Evolutionary conservation across 768 basidiomycete genomes (phyloP).

Genomic region (Suillus tomentosus): DNA sequence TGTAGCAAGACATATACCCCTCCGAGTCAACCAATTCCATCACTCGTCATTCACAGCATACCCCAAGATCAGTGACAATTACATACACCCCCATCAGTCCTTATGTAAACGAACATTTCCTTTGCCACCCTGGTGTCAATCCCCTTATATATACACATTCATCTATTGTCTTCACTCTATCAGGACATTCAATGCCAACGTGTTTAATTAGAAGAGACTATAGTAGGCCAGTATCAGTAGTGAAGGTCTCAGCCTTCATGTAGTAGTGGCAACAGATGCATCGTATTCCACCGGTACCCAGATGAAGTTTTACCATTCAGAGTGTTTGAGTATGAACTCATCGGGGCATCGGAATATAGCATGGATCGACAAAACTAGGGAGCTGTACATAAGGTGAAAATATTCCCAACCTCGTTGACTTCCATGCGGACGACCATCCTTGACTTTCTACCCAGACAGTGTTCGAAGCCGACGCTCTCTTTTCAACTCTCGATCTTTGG

Average conservation of each 20-base stretch:
- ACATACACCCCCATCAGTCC: background rate
- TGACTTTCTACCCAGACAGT: background rate
- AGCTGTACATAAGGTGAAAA: background rate
- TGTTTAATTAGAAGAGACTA: background rate
- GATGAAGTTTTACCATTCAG: background rate
- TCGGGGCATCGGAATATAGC: background rate
- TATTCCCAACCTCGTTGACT: background rate
- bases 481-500: constrained; percentile 15
- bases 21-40: background rate
- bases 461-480: background rate
- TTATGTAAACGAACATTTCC: background rate
- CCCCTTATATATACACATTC: background rate
- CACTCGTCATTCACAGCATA: background rate
- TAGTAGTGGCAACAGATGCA: background rate
- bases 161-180: background rate
- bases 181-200: background rate
- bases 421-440: background rate
- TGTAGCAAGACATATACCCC: background rate
- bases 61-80: background rate
- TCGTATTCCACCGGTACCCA: background rate
- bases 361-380: constrained; percentile 7
- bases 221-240: background rate
- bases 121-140: background rate
- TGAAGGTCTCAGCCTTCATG: background rate
- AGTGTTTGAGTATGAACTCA: background rate